These are phyloP conservation scores for Avicennia marina DNA, from an alignment of 257 asterid genomes.

Conservation along the genomic window DNA sequence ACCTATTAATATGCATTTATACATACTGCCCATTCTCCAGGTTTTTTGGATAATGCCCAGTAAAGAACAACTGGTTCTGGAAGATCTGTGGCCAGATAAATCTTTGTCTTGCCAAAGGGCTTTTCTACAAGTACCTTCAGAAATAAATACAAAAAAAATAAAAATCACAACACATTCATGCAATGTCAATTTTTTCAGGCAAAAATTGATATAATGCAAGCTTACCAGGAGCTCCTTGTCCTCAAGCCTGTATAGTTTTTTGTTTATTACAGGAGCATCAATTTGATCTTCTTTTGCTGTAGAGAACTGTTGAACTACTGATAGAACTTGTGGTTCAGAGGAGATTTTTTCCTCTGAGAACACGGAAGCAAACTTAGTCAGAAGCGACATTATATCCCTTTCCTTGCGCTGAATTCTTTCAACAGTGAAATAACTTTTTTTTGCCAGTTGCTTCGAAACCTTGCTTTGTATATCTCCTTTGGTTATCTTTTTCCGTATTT, in stretches of 20 bases:
- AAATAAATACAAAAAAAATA: no score
- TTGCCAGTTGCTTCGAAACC: conserved; percentile 45
- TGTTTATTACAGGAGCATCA: conserved; percentile 47
- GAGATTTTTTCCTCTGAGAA: conserved; percentile 33
- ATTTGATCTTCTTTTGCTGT: conserved; percentile 50
- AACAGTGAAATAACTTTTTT: conserved; percentile 22
- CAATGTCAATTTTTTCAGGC: background rate
- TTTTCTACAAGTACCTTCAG: conserved; percentile 68
- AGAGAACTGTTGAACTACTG: conserved; percentile 49
- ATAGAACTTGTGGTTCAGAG: conserved; percentile 45
- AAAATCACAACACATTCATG: background rate
- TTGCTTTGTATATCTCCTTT: conserved; percentile 70
- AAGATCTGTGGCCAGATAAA: conserved; percentile 78
- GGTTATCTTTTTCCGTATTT: conserved; percentile 48
- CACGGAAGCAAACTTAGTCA: conserved; percentile 45
- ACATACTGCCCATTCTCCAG: conserved; percentile 89
- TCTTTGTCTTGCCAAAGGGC: conserved; percentile 49
- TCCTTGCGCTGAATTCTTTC: conserved; percentile 86
- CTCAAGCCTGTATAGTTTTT: conserved; percentile 48
- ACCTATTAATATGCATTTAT: conserved; percentile 8
- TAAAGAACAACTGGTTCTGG: conserved; percentile 75
- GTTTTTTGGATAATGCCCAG: conserved; percentile 87
- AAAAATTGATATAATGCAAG: conserved; percentile 3
- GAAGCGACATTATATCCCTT: conserved; percentile 61
- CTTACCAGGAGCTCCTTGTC: conserved; percentile 82